These are phyloP conservation scores for Chytriomyces confervae DNA, from an alignment of 192 early-diverging fungal species.

Conservation along the genomic window DNA sequence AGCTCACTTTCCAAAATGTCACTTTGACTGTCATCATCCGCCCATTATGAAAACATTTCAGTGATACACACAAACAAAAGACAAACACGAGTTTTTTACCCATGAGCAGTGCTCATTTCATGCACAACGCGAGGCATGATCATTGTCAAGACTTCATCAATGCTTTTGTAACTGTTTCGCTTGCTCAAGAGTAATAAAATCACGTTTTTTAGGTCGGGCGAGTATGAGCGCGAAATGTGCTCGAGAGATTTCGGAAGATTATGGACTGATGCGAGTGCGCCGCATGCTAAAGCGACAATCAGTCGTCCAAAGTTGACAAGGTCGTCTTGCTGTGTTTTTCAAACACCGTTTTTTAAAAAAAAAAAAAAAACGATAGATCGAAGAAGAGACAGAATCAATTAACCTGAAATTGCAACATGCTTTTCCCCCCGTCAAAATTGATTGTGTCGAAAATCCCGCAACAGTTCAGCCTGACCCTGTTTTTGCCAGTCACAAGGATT, in stretches of 20 bases:
- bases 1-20: conserved; percentile 84
- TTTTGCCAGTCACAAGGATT: conserved; percentile 83
- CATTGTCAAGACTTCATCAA: conserved; percentile 81
- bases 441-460: conserved; percentile 71
- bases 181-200: conserved; percentile 80
- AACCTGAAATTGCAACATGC: conserved; percentile 35
- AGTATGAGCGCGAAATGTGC: conserved; percentile 74
- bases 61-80: neutral
- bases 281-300: conserved; percentile 78
- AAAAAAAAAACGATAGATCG: neutral
- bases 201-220: conserved; percentile 83
- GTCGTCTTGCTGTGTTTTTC: conserved; percentile 75
- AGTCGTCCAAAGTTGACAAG: conserved; percentile 81
- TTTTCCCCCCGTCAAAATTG: conserved; percentile 72
- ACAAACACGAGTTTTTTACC: conserved; percentile 48
- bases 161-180: conserved; percentile 71
- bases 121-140: conserved; percentile 75
- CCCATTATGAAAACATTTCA: neutral
- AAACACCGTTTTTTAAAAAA: neutral
- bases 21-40: conserved; percentile 60
- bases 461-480: conserved; percentile 66
- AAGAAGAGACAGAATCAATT: neutral
- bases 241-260: conserved; percentile 81
- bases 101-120: conserved; percentile 77
- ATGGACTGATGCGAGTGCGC: conserved; percentile 68